Conservation (phyloP, 805 yeast species). For the Starmerella riodocensis region DNA sequence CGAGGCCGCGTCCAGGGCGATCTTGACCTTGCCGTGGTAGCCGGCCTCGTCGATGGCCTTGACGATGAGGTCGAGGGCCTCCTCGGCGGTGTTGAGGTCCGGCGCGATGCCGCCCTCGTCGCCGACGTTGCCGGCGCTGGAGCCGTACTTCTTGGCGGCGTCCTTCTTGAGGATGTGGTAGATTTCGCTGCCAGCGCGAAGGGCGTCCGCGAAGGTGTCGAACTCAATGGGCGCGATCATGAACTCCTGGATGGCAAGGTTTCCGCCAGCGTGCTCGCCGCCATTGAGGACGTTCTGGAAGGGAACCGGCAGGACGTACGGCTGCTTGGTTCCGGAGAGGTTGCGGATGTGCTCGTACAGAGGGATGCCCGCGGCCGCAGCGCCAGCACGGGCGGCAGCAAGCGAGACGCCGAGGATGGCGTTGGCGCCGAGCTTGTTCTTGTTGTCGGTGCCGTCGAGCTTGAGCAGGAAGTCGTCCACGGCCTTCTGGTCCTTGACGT, state of each 20-base stretch:
- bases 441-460: constrained; percentile 96
- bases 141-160: constrained; percentile 92
- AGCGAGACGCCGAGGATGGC: constrained; percentile 97
- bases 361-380: constrained; percentile 89
- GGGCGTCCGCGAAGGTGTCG: constrained; percentile 79
- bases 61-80: constrained; percentile 89
- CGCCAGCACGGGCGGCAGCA: constrained; percentile 96
- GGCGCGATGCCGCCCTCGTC: constrained; percentile 99
- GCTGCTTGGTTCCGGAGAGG: constrained; percentile 59
- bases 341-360: constrained; percentile 84
- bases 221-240: constrained; percentile 97
- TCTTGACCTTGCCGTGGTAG: constrained; percentile 80
- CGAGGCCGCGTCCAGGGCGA: constrained; percentile 94
- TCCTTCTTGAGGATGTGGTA: constrained; percentile 91
- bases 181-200: constrained; percentile 94
- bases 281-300: constrained; percentile 98
- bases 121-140: constrained; percentile 98
- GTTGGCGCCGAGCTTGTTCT: constrained; percentile 95
- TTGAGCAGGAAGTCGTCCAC: constrained; percentile 73
- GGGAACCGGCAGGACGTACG: constrained; percentile 95
- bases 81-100: constrained; percentile 85
- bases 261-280: constrained; percentile 99
- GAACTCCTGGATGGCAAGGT: constrained; percentile 97
- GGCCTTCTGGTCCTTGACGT: constrained; percentile 74
- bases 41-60: constrained; percentile 88